Conservation (phyloP, 2,329 filamentous ascomycete genomes). For the Blumeriella jaapii region DNA sequence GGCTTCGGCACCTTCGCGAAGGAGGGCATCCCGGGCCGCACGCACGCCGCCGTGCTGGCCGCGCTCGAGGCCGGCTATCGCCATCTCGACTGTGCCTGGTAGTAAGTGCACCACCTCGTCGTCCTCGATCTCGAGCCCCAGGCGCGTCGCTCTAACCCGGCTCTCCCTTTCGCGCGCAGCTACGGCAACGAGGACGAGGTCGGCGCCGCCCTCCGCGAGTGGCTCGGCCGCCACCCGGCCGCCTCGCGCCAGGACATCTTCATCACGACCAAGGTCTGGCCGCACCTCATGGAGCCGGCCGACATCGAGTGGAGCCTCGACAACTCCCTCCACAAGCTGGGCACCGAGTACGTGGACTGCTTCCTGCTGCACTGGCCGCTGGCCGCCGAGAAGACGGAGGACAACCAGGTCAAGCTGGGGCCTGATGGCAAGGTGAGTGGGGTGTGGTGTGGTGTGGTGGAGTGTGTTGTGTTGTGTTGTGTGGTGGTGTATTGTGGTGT, state of each 20-base stretch:
- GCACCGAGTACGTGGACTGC: slow-evolving; percentile 70
- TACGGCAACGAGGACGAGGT: slow-evolving; percentile 78
- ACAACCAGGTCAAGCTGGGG: slow-evolving; percentile 45
- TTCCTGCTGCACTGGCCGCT: slow-evolving; percentile 75
- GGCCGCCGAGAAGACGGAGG: slow-evolving; percentile 63
- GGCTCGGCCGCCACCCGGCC: slow-evolving; percentile 46
- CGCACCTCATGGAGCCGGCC: slow-evolving; percentile 54
- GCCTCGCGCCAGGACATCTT: slow-evolving; percentile 69
- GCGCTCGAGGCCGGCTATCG: slow-evolving; percentile 57
- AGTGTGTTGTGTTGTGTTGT: too few relatives aligned
- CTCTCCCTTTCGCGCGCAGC: too few relatives aligned
- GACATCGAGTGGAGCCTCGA: slow-evolving; percentile 58
- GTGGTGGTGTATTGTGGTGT: too few relatives aligned
- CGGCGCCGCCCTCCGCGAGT: slow-evolving; percentile 63
- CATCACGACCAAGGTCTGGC: slow-evolving; percentile 79
- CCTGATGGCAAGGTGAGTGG: slow-evolving; percentile 37
- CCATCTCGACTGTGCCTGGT: slow-evolving; percentile 62
- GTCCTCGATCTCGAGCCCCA: too few relatives aligned
- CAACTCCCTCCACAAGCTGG: slow-evolving; percentile 59
- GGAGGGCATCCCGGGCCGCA: slow-evolving; percentile 31
- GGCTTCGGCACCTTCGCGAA: slow-evolving; percentile 33
- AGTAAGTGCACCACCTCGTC: too few relatives aligned
- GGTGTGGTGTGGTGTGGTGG: too few relatives aligned
- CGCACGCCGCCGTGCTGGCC: slow-evolving; percentile 37
- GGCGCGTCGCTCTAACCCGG: too few relatives aligned